Evolutionary conservation across 1,284 basidiomycete genomes (phyloP).

Genomic region (Ustilago vetiveriae): DNA sequence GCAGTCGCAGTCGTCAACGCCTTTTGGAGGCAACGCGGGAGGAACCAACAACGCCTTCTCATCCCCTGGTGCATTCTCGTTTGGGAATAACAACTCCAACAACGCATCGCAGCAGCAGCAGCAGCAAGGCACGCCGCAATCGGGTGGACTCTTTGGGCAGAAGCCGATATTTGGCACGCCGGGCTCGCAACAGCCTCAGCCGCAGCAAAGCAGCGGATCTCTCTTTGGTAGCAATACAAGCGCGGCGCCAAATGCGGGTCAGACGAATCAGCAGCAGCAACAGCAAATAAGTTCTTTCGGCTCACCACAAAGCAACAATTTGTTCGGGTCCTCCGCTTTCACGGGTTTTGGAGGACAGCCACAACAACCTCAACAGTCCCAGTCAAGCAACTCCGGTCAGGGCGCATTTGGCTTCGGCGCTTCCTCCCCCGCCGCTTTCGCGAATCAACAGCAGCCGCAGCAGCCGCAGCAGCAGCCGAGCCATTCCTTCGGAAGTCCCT

Average conservation of each 20-base stretch:
- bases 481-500: conserved; percentile 28
- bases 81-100: conserved; percentile 23
- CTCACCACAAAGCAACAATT: conserved; percentile 29
- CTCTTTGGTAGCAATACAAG: conserved; percentile 23
- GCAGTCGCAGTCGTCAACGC: conserved; percentile 30
- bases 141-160: conserved; percentile 24
- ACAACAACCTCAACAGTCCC: conserved; percentile 12
- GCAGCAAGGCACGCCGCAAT: conserved; percentile 24
- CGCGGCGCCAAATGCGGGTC: conserved; percentile 8
- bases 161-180: conserved; percentile 51
- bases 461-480: conserved; percentile 8
- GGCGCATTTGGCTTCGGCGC: conserved; percentile 16
- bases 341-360: conserved; percentile 20
- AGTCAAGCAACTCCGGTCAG: conserved; percentile 21
- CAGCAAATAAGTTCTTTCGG: conserved; percentile 23
- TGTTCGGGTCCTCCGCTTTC: conserved; percentile 20
- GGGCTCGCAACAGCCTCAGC: conserved; percentile 23
- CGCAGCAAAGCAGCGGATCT: conserved; percentile 22
- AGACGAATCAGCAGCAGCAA: conserved; percentile 5
- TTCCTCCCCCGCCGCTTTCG: conserved; percentile 27
- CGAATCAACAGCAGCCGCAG: conserved; percentile 6
- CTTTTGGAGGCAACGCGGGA: conserved; percentile 21
- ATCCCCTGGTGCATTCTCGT: conserved; percentile 33
- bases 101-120: conserved; percentile 21
- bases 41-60: conserved; percentile 33